A percentile compares a stretch with the other conserved stretches of the same genome.
These are phyloP conservation scores for Pichia sp. DNA, from an alignment of 1,139 yeast species.

Conservation along the genomic window DNA sequence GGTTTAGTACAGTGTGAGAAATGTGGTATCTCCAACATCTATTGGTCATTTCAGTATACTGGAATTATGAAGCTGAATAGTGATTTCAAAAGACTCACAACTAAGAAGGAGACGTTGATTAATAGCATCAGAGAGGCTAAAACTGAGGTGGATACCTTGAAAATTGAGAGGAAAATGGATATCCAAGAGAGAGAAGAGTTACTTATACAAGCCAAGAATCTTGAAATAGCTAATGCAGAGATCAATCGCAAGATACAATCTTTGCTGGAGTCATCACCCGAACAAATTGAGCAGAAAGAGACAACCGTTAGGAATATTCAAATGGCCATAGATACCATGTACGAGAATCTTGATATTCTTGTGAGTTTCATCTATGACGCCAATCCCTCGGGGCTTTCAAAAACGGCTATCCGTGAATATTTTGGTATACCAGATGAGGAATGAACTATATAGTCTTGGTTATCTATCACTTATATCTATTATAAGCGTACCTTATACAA, in stretches of 20 bases:
- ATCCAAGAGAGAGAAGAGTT: constrained; percentile 2
- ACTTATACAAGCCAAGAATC: neutral
- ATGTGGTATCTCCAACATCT: constrained; percentile 46
- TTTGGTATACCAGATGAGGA: constrained; percentile 14
- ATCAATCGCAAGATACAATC: neutral
- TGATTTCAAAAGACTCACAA: constrained; percentile 16
- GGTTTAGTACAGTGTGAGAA: constrained; percentile 43
- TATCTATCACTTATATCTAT: too few relatives aligned
- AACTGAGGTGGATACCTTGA: constrained; percentile 10
- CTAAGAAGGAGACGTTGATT: constrained; percentile 7
- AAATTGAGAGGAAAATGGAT: neutral
- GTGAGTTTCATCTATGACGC: constrained; percentile 9
- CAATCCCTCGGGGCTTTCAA: constrained; percentile 6
- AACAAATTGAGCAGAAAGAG: constrained; percentile 3
- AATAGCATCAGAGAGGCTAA: constrained; percentile 12
- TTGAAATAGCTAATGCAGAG: neutral
- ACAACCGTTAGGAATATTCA: constrained; percentile 2
- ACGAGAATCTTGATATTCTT: constrained; percentile 15
- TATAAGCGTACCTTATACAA: too few relatives aligned
- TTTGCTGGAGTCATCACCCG: constrained; percentile 1
- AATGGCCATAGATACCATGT: constrained; percentile 10
- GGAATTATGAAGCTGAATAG: constrained; percentile 22
- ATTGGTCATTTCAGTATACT: constrained; percentile 46
- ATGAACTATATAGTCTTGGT: constrained; percentile 12
- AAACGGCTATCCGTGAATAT: constrained; percentile 7